phyloP scores from a whole-genome alignment of 1,284 basidiomycete species.

The Heterobasidion parviporum region DNA sequence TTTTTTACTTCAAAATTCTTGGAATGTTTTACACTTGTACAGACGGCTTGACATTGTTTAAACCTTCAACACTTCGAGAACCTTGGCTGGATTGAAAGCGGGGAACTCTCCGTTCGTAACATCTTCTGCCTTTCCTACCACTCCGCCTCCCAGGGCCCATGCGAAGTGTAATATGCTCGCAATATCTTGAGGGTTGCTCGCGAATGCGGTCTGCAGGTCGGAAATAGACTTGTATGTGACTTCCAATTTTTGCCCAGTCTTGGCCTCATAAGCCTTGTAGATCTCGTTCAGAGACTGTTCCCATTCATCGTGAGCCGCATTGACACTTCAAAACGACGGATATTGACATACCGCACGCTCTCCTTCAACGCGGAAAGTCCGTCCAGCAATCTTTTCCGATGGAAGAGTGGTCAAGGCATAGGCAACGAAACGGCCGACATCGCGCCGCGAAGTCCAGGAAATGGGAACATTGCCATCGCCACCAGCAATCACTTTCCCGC shows the following conservation, averaged over 20 bases:
- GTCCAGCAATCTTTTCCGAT: slow-evolving; percentile 18
- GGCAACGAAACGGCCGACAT: slow-evolving; percentile 27
- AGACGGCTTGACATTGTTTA: too few relatives aligned
- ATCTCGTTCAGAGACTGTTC: slow-evolving; percentile 12
- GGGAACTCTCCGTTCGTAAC: slow-evolving; percentile 9
- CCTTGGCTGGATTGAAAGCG: slow-evolving; percentile 13
- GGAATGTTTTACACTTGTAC: too few relatives aligned
- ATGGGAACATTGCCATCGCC: slow-evolving; percentile 22
- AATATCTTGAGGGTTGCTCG: slow-evolving; percentile 8
- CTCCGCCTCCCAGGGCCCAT: slow-evolving; percentile 9
- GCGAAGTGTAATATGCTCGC: slow-evolving; percentile 6
- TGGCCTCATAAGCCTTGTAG: slow-evolving; percentile 8
- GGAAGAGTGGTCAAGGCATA: slow-evolving; percentile 25
- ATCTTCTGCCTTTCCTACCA: slow-evolving; percentile 7
- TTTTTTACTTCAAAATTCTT: too few relatives aligned
- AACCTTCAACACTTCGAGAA: slow-evolving; percentile 6
- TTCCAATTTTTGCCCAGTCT: slow-evolving; percentile 9
- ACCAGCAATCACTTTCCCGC: slow-evolving; percentile 23
- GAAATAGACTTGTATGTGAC: slow-evolving; percentile 6
- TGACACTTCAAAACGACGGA: not conserved
- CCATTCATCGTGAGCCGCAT: not conserved
- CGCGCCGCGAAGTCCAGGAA: slow-evolving; percentile 23
- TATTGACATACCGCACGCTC: slow-evolving; percentile 17
- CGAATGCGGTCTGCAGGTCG: slow-evolving; percentile 7
- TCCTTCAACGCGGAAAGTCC: slow-evolving; percentile 28